Percentiles rank a stretch among this genome's conserved stretches.
Evolutionary conservation across 768 basidiomycete species (phyloP).

Genomic region (Epithele typhae): DNA sequence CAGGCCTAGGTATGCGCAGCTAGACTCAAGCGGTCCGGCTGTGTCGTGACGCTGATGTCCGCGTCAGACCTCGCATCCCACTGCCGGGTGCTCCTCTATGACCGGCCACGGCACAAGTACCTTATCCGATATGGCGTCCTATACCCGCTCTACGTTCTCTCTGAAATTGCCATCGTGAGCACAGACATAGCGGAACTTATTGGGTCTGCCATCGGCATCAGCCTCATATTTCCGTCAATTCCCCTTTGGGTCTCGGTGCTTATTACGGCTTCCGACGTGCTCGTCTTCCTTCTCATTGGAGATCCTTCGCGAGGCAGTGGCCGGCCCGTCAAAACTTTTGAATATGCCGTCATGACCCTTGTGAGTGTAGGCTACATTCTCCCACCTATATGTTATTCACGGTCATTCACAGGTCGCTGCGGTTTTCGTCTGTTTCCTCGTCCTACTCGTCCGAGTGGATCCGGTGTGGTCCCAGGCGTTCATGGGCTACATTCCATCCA

Average conservation of each 20-base stretch:
- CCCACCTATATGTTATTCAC: too few relatives aligned
- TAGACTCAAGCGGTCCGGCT: too few relatives aligned
- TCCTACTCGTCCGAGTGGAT: slow-evolving; percentile 66
- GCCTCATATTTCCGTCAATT: slow-evolving; percentile 45
- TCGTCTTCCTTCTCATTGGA: slow-evolving; percentile 58
- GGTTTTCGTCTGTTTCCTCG: slow-evolving; percentile 74
- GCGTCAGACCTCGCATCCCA: slow-evolving; percentile 40
- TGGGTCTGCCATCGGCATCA: slow-evolving; percentile 54
- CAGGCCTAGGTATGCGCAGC: slow-evolving; percentile 59
- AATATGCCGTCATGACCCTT: slow-evolving; percentile 55
- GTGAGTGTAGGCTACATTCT: too few relatives aligned
- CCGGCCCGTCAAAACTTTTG: slow-evolving; percentile 62
- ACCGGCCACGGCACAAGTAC: slow-evolving; percentile 33
- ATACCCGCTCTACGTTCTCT: slow-evolving; percentile 39
- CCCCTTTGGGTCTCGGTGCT: slow-evolving; percentile 47
- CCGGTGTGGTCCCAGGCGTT: slow-evolving; percentile 74
- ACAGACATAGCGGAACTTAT: slow-evolving; percentile 59
- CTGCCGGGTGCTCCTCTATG: slow-evolving; percentile 40
- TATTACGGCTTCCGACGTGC: slow-evolving; percentile 44
- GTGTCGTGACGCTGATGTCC: neutral
- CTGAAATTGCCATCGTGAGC: slow-evolving; percentile 48
- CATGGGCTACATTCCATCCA: slow-evolving; percentile 71
- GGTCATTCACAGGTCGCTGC: slow-evolving; percentile 12
- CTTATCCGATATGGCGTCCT: slow-evolving; percentile 34
- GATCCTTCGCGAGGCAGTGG: slow-evolving; percentile 55